Conservation (phyloP, 2,329 filamentous ascomycete species). For the Orbilia javanica region DNA sequence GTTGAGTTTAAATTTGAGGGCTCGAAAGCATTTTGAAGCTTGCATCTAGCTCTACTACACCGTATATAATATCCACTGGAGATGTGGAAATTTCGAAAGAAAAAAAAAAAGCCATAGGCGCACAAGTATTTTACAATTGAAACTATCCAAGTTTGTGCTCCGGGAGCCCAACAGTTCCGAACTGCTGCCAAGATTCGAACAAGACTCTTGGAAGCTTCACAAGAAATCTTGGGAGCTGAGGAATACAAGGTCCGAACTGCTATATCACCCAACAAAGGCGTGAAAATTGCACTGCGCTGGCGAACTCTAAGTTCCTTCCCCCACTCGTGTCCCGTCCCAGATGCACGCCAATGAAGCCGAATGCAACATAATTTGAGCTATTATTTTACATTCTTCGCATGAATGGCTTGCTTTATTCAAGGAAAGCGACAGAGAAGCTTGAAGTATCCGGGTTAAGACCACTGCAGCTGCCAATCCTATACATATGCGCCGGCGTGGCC, state of each 20-base stretch:
- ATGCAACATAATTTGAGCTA: constrained; percentile 21
- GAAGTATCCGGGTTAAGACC: background rate
- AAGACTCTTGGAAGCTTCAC: constrained; percentile 14
- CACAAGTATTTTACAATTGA: background rate
- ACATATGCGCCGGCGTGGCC: background rate
- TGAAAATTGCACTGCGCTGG: background rate
- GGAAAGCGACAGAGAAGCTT: background rate
- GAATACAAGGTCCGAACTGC: constrained; percentile 17
- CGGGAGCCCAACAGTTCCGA: constrained; percentile 17
- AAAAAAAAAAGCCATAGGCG: background rate
- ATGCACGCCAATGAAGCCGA: constrained; percentile 10
- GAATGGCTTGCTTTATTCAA: background rate
- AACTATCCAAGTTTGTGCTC: background rate
- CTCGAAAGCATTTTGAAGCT: no score
- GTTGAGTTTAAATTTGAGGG: no score
- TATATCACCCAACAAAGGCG: constrained; percentile 1
- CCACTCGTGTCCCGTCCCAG: constrained; percentile 9
- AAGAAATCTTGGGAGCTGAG: constrained; percentile 14
- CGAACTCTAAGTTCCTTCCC: background rate
- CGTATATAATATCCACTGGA: background rate
- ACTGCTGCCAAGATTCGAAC: constrained; percentile 14
- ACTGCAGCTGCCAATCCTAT: background rate
- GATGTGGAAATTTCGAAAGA: no score
- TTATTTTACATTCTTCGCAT: constrained; percentile 6
- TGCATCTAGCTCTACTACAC: no score